Percentiles rank a stretch among this genome's conserved stretches.
Evolutionary conservation across 108 stramenopile species (phyloP).

Genomic region (Ochromonas danica): DNA sequence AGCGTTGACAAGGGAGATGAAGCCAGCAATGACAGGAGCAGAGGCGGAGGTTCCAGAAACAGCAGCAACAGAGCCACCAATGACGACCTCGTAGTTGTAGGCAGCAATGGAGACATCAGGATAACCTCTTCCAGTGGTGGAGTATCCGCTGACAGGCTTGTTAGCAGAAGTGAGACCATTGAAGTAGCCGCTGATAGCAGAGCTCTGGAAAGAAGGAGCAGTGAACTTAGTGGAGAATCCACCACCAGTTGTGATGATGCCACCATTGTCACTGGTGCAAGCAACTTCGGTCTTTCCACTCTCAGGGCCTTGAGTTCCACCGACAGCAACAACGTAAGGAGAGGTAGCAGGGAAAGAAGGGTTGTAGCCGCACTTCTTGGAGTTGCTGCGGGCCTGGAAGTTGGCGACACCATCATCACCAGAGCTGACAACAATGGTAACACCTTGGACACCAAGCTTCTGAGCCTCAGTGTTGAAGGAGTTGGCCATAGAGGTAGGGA

Average conservation of each 20-base stretch:
- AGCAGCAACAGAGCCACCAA: slow-evolving; percentile 29
- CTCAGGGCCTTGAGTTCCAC: slow-evolving; percentile 3
- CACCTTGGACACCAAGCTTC: not conserved
- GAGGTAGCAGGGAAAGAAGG: slow-evolving; percentile 30
- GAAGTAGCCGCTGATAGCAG: not conserved
- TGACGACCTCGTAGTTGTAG: slow-evolving; percentile 30
- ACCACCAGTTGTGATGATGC: slow-evolving; percentile 31
- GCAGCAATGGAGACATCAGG: slow-evolving; percentile 47
- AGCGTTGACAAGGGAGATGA: slow-evolving; percentile 44
- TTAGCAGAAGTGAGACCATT: not conserved
- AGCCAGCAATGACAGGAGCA: slow-evolving; percentile 44
- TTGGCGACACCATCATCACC: slow-evolving; percentile 25
- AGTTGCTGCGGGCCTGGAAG: not conserved
- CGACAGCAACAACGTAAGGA: slow-evolving; percentile 32
- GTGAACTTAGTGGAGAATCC: slow-evolving; percentile 12
- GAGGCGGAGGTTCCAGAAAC: slow-evolving; percentile 46
- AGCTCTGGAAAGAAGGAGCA: not conserved
- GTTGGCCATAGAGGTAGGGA: not conserved
- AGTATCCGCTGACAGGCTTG: too few species aligned
- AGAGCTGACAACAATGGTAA: not conserved
- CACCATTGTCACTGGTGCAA: not conserved
- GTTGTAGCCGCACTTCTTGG: not conserved
- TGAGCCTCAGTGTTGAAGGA: not conserved
- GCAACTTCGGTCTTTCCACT: not conserved
- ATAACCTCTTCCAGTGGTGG: slow-evolving; percentile 44